Evolutionary conservation across 116 monocot species (phyloP).

Genomic region (Posidonia oceanica): DNA sequence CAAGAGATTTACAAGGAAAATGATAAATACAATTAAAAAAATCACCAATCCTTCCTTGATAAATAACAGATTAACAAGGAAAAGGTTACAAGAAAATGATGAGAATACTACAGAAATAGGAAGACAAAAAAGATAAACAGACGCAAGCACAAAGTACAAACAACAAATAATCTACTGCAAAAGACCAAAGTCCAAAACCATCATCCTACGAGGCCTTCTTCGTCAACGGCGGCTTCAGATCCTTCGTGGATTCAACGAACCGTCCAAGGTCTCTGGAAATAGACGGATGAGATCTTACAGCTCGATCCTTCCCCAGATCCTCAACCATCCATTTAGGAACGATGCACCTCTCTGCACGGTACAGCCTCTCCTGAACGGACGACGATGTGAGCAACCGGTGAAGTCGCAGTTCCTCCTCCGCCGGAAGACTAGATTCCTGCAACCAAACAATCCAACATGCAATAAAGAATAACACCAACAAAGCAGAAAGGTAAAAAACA

Average conservation of each 20-base stretch:
- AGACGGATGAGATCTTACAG: slow-evolving; percentile 1
- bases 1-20: too few species aligned
- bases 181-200: too few species aligned
- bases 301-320: slow-evolving; percentile 1
- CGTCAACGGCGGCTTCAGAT: neutral
- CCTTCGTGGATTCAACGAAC: neutral
- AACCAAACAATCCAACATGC: neutral
- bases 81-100: too few species aligned
- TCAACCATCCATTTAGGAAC: slow-evolving; percentile 8
- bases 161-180: too few species aligned
- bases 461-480: neutral
- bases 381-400: slow-evolving; percentile 7
- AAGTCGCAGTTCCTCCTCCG: neutral
- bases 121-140: too few species aligned
- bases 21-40: too few species aligned
- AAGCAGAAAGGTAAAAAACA: too few species aligned
- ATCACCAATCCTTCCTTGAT: too few species aligned
- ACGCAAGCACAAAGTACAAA: too few species aligned
- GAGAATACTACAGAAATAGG: too few species aligned
- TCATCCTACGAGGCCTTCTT: too few species aligned
- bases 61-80: too few species aligned
- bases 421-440: neutral
- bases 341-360: slow-evolving; percentile 13
- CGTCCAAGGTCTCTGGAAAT: slow-evolving; percentile 7
- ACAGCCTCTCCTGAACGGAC: slow-evolving; percentile 13